Percentiles rank a stretch among this genome's conserved stretches.
phyloP scores from a whole-genome alignment of 495 filamentous ascomycete genomes.

The Delitschia confertaspora region DNA sequence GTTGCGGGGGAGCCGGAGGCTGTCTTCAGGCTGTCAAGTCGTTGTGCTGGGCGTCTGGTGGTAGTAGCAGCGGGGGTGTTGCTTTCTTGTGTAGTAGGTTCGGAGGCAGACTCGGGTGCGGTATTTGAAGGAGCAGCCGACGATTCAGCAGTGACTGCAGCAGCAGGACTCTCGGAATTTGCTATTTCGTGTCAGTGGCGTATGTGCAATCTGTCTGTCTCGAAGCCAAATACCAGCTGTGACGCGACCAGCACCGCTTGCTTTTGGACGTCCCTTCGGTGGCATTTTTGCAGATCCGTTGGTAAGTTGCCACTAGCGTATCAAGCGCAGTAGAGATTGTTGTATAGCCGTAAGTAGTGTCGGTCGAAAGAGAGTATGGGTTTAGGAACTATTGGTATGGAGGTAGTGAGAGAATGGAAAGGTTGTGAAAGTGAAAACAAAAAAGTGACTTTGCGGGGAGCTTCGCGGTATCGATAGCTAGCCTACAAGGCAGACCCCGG shows the following conservation, averaged over 20 bases:
- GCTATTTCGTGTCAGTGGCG: background rate
- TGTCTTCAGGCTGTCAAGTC: conserved; percentile 14
- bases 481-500: too few relatives aligned
- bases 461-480: too few relatives aligned
- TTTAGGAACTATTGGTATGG: too few relatives aligned
- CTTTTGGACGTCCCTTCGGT: background rate
- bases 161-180: background rate
- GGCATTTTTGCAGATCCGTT: background rate
- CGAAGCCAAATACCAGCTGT: too few relatives aligned
- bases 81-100: background rate
- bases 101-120: background rate
- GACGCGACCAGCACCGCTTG: background rate
- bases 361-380: too few relatives aligned
- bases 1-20: conserved; percentile 3
- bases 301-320: too few relatives aligned
- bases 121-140: too few relatives aligned
- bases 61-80: conserved; percentile 2
- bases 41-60: conserved; percentile 1
- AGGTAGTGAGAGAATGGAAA: too few relatives aligned
- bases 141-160: too few relatives aligned
- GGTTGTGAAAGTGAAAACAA: too few relatives aligned
- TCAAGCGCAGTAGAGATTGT: background rate
- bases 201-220: too few relatives aligned
- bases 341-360: background rate
- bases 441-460: too few relatives aligned